phyloP scores from a whole-genome alignment of 2,329 filamentous ascomycete species.

The Aspergillus thermomutatus region DNA sequence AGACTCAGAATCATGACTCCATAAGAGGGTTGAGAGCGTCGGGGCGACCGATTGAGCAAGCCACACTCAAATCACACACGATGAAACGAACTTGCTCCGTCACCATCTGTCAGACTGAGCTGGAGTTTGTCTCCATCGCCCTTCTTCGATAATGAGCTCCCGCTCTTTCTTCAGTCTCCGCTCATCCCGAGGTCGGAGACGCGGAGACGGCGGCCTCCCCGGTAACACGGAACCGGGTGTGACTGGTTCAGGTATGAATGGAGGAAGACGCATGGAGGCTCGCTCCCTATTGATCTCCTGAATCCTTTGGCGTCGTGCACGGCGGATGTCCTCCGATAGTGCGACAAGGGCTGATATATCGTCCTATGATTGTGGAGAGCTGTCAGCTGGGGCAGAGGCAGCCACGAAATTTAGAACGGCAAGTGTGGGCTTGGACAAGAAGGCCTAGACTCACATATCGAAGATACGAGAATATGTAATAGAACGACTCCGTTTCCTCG shows the following conservation, averaged over 20 bases:
- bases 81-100: neutral
- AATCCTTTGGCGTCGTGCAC: constrained; percentile 57
- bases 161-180: constrained; percentile 23
- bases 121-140: constrained; percentile 10
- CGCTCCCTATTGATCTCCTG: constrained; percentile 55
- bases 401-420: neutral
- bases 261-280: constrained; percentile 18
- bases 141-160: constrained; percentile 22
- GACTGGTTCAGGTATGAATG: constrained; percentile 10
- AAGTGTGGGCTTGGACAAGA: neutral
- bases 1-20: neutral
- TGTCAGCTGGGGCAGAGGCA: neutral
- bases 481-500: constrained; percentile 85
- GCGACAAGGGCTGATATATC: constrained; percentile 83
- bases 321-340: constrained; percentile 76
- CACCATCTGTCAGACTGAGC: constrained; percentile 13
- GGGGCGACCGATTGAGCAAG: neutral
- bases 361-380: constrained; percentile 55
- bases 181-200: constrained; percentile 16
- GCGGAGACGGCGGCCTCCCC: constrained; percentile 17
- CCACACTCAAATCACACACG: neutral
- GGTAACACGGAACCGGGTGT: constrained; percentile 14
- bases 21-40: neutral
- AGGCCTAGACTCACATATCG: constrained; percentile 65
- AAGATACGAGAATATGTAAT: constrained; percentile 89